Evolutionary conservation across 176 grass and related monocot species (phyloP), one percentile per base, ranked within the genome.

Genomic region (Oryza australiensis): DNA sequence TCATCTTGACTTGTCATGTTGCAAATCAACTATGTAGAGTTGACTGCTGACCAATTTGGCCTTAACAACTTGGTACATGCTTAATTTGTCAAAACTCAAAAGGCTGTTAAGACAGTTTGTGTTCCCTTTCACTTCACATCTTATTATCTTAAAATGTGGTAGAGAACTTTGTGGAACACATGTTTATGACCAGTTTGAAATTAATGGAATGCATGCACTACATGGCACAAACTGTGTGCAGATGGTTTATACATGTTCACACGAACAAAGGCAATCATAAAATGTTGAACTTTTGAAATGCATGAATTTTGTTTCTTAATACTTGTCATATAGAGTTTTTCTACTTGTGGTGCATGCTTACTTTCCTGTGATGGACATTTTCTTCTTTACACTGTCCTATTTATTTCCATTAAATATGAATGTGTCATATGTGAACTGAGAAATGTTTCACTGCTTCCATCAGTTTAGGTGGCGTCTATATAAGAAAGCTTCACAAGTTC

Each of bases 381-480:
- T 29, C 62, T 77, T 71, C 57, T 13, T 70, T 67, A 7, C 43
- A 13, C 55, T 62, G 18, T 76, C 29, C 41, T 71, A 73, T 62
- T 55, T 83, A 62, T 68, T 68, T 34, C n/a, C 15, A 77, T 84
- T n/a, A 71, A 65, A 64, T 62, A 62, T 42, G 28, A 65, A 48
- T 82, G 12, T 34, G 12, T 42, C 57, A 75, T 74, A 81, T 73
- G 28, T 76, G 20, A 66, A 78, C 91, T 90, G 79, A 88, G 41
- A 84, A 87, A 85, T 62, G 51, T 90, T 79, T 79, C 11, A 80
- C 76, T 85, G 83, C 37, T 93, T 93, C 79, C 72, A 90, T 55
- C 96, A 95, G 96, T 99, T 99, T 87, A 99, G 87, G 65, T 99
- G 96, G 96, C 86, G 87, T 62, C 92, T 99, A 86, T 82, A 92